Evolutionary conservation across 352 stramenopile genomes (phyloP).

Genomic region (Phytophthora vignae): DNA sequence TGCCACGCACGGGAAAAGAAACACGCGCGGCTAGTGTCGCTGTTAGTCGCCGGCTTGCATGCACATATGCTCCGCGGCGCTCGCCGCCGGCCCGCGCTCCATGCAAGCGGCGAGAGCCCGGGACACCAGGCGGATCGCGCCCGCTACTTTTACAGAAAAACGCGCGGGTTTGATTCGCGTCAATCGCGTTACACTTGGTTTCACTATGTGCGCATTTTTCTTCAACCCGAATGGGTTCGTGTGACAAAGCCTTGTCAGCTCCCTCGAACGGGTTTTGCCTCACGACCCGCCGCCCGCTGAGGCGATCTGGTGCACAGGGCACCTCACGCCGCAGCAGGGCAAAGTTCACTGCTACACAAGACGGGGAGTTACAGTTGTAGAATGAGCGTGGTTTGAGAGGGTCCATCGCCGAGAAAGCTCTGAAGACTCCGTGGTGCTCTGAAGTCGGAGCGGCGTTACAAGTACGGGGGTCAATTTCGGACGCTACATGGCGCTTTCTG

Average conservation of each 20-base stretch:
- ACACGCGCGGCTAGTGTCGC: slow-evolving; percentile 11
- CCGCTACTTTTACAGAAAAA: slow-evolving; percentile 18
- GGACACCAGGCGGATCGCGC: slow-evolving; percentile 1
- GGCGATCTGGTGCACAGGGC: too few species aligned
- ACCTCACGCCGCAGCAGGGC: neutral
- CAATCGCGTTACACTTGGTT: slow-evolving; percentile 6
- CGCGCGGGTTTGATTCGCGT: slow-evolving; percentile 11
- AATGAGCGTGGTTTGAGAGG: too few species aligned
- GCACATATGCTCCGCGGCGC: slow-evolving; percentile 3
- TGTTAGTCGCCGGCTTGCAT: slow-evolving; percentile 13
- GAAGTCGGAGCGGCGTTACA: too few species aligned
- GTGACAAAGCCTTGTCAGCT: slow-evolving; percentile 45
- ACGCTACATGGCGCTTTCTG: too few species aligned
- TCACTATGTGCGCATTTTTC: slow-evolving; percentile 34
- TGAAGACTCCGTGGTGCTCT: too few species aligned
- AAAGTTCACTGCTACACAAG: neutral
- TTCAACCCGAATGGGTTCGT: slow-evolving; percentile 31
- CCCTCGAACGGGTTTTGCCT: slow-evolving; percentile 22
- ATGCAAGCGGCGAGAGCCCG: neutral
- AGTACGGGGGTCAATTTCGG: too few species aligned
- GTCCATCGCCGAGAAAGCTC: too few species aligned
- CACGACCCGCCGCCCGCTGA: neutral
- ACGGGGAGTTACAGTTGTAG: neutral
- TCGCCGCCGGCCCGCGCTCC: neutral
- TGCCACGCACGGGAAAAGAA: slow-evolving; percentile 7